Percentiles rank a stretch among this genome's conserved stretches.
Conservation (phyloP, 2,329 filamentous ascomycete genomes). For the Cladophialophora bantiana region DNA sequence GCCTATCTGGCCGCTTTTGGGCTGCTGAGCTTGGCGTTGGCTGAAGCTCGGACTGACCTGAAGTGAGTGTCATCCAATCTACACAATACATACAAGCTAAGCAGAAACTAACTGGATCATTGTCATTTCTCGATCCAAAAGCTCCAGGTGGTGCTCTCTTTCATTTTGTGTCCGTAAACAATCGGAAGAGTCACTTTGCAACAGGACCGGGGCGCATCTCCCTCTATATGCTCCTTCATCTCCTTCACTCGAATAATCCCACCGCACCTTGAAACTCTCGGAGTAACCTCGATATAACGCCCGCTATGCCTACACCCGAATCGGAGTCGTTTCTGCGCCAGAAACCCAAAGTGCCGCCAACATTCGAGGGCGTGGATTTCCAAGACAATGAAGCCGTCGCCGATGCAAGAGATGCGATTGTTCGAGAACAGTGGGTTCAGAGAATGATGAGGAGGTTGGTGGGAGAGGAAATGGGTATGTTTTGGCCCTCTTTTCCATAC, state of each 20-base stretch:
- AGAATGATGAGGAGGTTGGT: slow-evolving; percentile 73
- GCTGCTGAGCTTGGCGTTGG: not conserved
- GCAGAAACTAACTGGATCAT: not conserved
- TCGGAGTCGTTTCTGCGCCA: slow-evolving; percentile 69
- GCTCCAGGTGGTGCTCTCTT: not conserved
- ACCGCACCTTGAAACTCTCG: slow-evolving; percentile 1
- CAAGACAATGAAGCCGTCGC: slow-evolving; percentile 69
- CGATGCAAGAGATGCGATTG: slow-evolving; percentile 69
- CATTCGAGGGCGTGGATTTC: slow-evolving; percentile 72
- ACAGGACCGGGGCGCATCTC: not conserved
- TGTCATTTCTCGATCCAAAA: not conserved
- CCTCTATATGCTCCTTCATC: not conserved
- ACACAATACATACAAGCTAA: not conserved
- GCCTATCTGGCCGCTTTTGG: not conserved
- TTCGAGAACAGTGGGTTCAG: slow-evolving; percentile 72
- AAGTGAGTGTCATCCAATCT: not conserved
- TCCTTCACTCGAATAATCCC: not conserved
- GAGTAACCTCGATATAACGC: not conserved
- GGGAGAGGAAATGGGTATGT: slow-evolving; percentile 71
- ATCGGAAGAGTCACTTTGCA: not conserved
- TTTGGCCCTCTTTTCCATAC: not conserved
- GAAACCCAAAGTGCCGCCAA: slow-evolving; percentile 70
- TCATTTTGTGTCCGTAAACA: not conserved
- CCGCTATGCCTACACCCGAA: slow-evolving; percentile 69
- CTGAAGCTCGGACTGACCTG: not conserved